phyloP scores from a whole-genome alignment of 805 yeast genomes.

The Zygotorulaspora sp. region DNA sequence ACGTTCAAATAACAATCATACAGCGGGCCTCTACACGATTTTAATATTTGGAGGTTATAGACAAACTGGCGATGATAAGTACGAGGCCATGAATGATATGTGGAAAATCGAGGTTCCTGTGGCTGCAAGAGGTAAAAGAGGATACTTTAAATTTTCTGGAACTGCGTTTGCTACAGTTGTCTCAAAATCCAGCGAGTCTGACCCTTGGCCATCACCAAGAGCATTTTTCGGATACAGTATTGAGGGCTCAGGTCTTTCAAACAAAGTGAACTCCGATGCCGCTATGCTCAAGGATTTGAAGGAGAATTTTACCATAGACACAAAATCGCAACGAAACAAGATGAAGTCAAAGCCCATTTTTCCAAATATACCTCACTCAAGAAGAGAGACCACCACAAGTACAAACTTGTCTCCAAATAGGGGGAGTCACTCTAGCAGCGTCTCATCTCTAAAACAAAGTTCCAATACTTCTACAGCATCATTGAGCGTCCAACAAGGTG shows the following conservation, averaged over 20 bases:
- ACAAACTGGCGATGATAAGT: constrained; percentile 30
- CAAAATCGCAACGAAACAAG: constrained; percentile 6
- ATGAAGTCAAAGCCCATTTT: constrained; percentile 14
- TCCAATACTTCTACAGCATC: constrained; percentile 3
- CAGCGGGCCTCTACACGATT: constrained; percentile 21
- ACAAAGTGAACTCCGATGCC: constrained; percentile 11
- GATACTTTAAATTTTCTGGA: constrained; percentile 38
- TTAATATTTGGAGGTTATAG: constrained; percentile 49
- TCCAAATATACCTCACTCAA: constrained; percentile 20
- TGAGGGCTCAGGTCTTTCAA: constrained; percentile 18
- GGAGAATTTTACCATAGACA: constrained; percentile 20
- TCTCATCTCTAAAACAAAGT: constrained; percentile 3
- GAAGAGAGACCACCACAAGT: constrained; percentile 7
- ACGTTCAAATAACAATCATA: constrained; percentile 7
- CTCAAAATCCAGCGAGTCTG: constrained; percentile 12
- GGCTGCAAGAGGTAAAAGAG: constrained; percentile 34
- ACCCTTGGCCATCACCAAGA: constrained; percentile 34
- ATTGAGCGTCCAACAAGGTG: constrained; percentile 1
- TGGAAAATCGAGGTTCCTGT: constrained; percentile 42
- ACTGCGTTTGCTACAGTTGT: constrained; percentile 36
- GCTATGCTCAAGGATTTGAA: constrained; percentile 22
- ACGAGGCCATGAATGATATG: constrained; percentile 38
- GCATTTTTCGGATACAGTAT: constrained; percentile 36
- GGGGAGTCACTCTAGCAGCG: constrained; percentile 3
- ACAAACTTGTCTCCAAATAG: constrained; percentile 4